Evolutionary conservation across 2,329 filamentous ascomycete genomes (phyloP).

Genomic region (Alternaria atra): DNA sequence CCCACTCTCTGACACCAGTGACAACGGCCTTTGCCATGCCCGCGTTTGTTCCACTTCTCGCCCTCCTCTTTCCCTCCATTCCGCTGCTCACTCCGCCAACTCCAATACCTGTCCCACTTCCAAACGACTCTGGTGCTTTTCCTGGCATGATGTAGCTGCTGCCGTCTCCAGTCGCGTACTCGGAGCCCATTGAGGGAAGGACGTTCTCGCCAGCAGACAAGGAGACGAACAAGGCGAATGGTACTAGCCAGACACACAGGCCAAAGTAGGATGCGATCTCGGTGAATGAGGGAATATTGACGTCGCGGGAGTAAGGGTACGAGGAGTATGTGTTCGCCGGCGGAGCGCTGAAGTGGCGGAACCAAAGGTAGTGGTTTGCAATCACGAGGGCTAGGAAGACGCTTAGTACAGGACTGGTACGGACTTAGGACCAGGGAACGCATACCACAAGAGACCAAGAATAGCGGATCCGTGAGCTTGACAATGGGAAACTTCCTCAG

Average conservation of each 20-base stretch:
- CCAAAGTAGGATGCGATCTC: conserved; percentile 97
- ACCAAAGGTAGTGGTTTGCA: conserved; percentile 94
- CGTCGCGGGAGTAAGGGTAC: conserved; percentile 68
- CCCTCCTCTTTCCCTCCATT: conserved; percentile 46
- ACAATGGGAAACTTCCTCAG: conserved; percentile 80
- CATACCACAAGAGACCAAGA: conserved; percentile 82
- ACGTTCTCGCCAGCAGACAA: conserved; percentile 95
- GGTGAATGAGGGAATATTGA: conserved; percentile 79
- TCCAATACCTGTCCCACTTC: conserved; percentile 44
- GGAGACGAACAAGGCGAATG: conserved; percentile 93
- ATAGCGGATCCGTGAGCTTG: conserved; percentile 85
- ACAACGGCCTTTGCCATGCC: conserved; percentile 68
- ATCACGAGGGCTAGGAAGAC: conserved; percentile 74
- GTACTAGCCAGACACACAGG: conserved; percentile 94
- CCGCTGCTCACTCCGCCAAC: conserved; percentile 24
- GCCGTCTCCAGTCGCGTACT: conserved; percentile 70
- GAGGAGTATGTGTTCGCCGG: conserved; percentile 63
- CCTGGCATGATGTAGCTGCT: conserved; percentile 59
- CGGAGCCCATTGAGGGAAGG: conserved; percentile 87
- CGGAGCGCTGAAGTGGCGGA: conserved; percentile 82
- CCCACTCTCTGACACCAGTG: conserved; percentile 70
- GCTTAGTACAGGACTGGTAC: conserved; percentile 10
- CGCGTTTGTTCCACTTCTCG: conserved; percentile 62
- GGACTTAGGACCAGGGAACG: not conserved
- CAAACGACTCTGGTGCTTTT: conserved; percentile 44